These are phyloP conservation scores for Marasmius oreades DNA, from an alignment of 1,284 basidiomycete genomes.

Conservation along the genomic window DNA sequence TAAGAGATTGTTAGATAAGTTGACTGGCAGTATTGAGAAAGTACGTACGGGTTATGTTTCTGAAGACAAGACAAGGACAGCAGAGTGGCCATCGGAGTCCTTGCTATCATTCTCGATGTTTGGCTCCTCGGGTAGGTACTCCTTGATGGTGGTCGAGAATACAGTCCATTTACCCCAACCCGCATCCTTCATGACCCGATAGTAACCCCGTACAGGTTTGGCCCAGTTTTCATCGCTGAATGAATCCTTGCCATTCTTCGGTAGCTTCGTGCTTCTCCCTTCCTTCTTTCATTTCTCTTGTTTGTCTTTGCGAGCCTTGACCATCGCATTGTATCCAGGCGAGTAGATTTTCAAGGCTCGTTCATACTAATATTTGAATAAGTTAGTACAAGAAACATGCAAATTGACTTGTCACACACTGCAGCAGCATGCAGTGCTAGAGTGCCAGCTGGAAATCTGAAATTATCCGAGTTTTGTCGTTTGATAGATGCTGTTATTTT, in stretches of 20 bases:
- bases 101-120: too few species aligned
- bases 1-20: too few species aligned
- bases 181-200: background rate
- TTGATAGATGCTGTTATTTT: background rate
- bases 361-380: background rate
- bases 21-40: too few species aligned
- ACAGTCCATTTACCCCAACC: background rate
- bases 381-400: background rate
- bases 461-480: background rate
- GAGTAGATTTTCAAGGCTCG: background rate
- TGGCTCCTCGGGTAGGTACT: background rate
- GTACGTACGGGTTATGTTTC: too few species aligned
- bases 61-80: too few species aligned
- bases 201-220: background rate
- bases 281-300: background rate
- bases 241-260: background rate
- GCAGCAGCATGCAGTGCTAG: background rate
- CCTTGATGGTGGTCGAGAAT: background rate
- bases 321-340: background rate
- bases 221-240: background rate
- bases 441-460: background rate
- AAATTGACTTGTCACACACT: background rate
- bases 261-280: background rate
- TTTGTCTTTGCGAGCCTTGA: background rate
- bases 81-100: too few species aligned